Percentiles rank a stretch among this genome's conserved stretches.
These are phyloP conservation scores for Candida pseudoglaebosa DNA, from an alignment of 805 yeast genomes.

Conservation along the genomic window DNA sequence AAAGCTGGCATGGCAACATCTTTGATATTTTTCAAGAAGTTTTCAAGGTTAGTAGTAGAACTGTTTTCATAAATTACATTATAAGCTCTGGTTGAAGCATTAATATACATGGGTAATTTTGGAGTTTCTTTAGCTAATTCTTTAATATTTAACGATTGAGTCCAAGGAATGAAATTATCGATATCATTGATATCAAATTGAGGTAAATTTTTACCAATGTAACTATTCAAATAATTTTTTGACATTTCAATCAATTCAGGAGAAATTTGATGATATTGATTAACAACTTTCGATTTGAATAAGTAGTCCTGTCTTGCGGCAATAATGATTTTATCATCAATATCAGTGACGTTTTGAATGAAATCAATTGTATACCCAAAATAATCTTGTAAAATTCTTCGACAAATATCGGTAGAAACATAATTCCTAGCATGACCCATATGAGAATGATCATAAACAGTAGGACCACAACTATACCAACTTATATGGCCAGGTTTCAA, in stretches of 20 bases:
- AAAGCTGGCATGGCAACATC: conserved; percentile 72
- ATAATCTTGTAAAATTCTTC: conserved; percentile 84
- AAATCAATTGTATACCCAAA: conserved; percentile 86
- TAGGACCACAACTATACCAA: conserved; percentile 99
- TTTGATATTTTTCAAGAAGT: conserved; percentile 52
- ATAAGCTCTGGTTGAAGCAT: conserved; percentile 55
- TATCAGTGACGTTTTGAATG: conserved; percentile 97
- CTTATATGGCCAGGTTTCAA: conserved; percentile 58
- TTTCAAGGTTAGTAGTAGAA: no score
- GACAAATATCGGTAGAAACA: conserved; percentile 88
- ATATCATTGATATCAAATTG: conserved; percentile 25
- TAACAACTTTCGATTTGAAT: conserved; percentile 54
- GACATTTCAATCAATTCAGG: conserved; percentile 36
- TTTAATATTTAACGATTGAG: conserved; percentile 39
- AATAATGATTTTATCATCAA: conserved; percentile 93
- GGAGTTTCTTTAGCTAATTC: conserved; percentile 57
- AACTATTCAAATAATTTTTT: conserved; percentile 42
- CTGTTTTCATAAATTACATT: conserved; percentile 45
- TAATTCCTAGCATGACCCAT: conserved; percentile 99
- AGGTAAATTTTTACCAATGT: conserved; percentile 53
- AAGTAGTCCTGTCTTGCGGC: conserved; percentile 89
- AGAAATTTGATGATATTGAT: conserved; percentile 23
- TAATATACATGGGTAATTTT: conserved; percentile 81
- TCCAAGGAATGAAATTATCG: conserved; percentile 51
- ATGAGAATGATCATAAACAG: conserved; percentile 92